A percentile compares a stretch with the other conserved stretches of the same genome.
Evolutionary conservation across 2,329 filamentous ascomycete species (phyloP).

Genomic region (Phialocephala subalpina): DNA sequence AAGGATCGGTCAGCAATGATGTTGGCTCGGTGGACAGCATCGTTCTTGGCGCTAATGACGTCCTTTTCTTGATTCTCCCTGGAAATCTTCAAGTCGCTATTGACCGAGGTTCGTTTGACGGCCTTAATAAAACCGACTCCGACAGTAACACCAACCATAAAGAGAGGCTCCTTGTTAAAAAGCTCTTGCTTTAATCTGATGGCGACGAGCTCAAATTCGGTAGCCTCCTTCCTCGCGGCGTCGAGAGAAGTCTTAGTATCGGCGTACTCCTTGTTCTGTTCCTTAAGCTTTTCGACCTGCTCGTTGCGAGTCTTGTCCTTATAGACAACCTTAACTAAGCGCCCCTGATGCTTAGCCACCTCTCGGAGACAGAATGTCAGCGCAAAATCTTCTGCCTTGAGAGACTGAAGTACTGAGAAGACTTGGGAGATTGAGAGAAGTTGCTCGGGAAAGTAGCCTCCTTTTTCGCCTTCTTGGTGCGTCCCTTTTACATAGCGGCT

Average conservation of each 20-base stretch:
- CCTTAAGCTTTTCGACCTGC: no score
- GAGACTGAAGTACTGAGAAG: neutral
- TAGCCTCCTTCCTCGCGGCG: neutral
- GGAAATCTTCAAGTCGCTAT: neutral
- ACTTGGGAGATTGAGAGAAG: neutral
- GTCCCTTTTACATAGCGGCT: no score
- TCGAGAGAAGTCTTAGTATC: neutral
- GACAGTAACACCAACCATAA: neutral
- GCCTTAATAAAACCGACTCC: neutral
- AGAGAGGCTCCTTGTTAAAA: neutral
- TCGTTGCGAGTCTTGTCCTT: neutral
- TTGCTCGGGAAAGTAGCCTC: neutral
- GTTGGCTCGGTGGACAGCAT: slow-evolving; percentile 8
- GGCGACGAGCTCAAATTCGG: neutral
- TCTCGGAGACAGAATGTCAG: neutral
- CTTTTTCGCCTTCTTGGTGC: no score
- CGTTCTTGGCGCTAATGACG: slow-evolving; percentile 2
- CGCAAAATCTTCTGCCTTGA: neutral
- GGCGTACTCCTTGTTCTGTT: neutral
- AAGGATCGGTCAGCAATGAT: neutral
- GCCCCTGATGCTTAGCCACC: neutral
- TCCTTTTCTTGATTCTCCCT: neutral
- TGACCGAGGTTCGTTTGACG: neutral
- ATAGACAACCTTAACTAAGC: neutral
- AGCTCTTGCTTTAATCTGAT: neutral